Evolutionary conservation across 2,329 filamentous ascomycete species (phyloP).

Genomic region (Epichloe amarillans): DNA sequence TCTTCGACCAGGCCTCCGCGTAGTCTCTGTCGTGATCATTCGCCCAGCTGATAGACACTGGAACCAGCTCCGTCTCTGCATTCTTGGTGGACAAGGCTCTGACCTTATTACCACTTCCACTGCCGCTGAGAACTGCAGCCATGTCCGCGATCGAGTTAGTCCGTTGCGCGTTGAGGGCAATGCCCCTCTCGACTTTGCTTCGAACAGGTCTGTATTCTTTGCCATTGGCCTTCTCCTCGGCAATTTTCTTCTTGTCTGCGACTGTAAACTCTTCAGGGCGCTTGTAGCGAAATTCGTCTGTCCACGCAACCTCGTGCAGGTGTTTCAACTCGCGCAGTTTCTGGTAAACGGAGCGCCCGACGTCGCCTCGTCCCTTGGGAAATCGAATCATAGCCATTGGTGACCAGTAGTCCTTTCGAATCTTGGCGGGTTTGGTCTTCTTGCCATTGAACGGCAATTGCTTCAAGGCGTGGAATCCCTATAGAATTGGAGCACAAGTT

Average conservation of each 20-base stretch:
- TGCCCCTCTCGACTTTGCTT: slow-evolving; percentile 31
- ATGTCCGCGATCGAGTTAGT: slow-evolving; percentile 51
- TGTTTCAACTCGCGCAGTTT: slow-evolving; percentile 51
- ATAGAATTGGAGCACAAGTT: no score
- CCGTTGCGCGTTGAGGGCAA: slow-evolving; percentile 44
- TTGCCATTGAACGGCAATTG: slow-evolving; percentile 55
- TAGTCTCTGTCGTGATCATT: slow-evolving; percentile 33
- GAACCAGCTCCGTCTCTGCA: slow-evolving; percentile 18
- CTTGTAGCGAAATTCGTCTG: slow-evolving; percentile 31
- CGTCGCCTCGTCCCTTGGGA: slow-evolving; percentile 32
- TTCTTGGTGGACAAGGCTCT: slow-evolving; percentile 10
- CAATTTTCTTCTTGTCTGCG: slow-evolving; percentile 21
- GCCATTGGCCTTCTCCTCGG: slow-evolving; percentile 17
- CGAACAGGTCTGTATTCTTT: slow-evolving; percentile 21
- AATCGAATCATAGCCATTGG: slow-evolving; percentile 49
- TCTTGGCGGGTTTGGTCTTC: slow-evolving; percentile 47
- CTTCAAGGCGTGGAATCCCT: slow-evolving; percentile 33
- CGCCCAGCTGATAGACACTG: slow-evolving; percentile 38
- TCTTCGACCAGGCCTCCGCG: slow-evolving; percentile 35
- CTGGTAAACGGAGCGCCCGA: slow-evolving; percentile 47
- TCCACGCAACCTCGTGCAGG: slow-evolving; percentile 51
- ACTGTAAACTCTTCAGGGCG: slow-evolving; percentile 19
- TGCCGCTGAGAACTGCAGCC: slow-evolving; percentile 40
- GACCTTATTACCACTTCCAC: slow-evolving; percentile 38
- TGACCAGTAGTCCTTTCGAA: slow-evolving; percentile 56